Base-by-base conservation (phyloP, 148 eudicot genomes). In the Agrostemma githago region DNA sequence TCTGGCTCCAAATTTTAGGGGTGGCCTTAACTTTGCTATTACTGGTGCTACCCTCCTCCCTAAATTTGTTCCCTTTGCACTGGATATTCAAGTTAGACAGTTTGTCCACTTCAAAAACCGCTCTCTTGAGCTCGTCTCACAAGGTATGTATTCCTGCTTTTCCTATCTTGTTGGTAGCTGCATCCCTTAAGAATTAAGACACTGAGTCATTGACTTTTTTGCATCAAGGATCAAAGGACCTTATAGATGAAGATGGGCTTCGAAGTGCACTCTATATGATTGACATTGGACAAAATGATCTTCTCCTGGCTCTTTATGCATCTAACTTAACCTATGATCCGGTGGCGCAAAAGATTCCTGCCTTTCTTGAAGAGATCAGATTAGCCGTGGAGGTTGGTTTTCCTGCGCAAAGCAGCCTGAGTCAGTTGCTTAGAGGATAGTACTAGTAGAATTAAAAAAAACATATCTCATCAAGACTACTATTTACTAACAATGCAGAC, bases 1-100 rank as follows among this genome's bases (percentile, higher is more conserved):
- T 37, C 46, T 86, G 48, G 72, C 67, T 12, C 81, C 85, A 34
- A 78, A 79, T 70, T 87, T 83, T 68, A 76, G 80, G 8, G 81
- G 79, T 44, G 86, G 86, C 7, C 88, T 76, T 62, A 87, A 87
- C 77, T 87, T 87, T 56, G 88, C 86, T 0, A 77, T 87, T 16
- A 57, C 71, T 37, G 88, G 83, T 17, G 71, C 90, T 51, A 65
- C 76, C 37, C 78, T 84, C 44, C 74, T 77, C 3, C 89, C 89
- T 1, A 72, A 62, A 71, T 75, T 75, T 63, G 68, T 67, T 15
- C 80, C 79, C 4, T 84, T 87, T 77, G 73, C 65, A 20, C 70
- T 84, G 58, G 67, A 68, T 62, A 74, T 82, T 15, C 87, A 84
- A 72, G 66, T 75, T 72, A 78, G 78, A 39, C 83, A 84, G 61